These are phyloP conservation scores for Corchorus olitorius DNA, from an alignment of 345 rosid genomes.

Conservation along the genomic window DNA sequence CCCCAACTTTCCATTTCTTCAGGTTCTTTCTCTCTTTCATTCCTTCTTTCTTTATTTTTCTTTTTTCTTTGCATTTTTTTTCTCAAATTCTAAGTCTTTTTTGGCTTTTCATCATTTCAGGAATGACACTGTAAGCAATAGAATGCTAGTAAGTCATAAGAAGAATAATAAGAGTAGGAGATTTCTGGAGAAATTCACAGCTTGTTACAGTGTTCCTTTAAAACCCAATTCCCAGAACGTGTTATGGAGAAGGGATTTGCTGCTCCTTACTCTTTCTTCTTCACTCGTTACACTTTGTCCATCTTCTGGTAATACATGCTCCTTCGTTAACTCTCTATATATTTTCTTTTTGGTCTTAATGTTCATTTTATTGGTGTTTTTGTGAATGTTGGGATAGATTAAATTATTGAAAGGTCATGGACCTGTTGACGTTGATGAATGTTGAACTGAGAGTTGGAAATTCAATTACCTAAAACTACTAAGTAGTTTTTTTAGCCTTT, in stretches of 20 bases:
- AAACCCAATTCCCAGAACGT: conserved; percentile 36
- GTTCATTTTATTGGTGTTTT: background rate
- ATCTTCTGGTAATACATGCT: conserved; percentile 40
- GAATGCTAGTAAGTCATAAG: conserved; percentile 36
- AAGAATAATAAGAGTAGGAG: conserved; percentile 28
- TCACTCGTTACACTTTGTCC: conserved; percentile 52
- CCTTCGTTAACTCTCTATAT: background rate
- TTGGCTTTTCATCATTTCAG: conserved; percentile 23
- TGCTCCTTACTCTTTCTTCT: conserved; percentile 65
- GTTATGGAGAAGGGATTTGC: conserved; percentile 66
- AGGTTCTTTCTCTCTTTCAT: conserved; percentile 30
- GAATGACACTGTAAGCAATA: conserved; percentile 29
- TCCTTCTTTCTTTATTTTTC: background rate
- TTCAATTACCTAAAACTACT: background rate
- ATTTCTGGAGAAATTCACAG: conserved; percentile 30
- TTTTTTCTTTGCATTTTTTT: background rate
- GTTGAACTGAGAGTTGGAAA: background rate
- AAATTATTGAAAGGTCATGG: background rate
- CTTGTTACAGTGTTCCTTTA: conserved; percentile 38
- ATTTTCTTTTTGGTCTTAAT: background rate
- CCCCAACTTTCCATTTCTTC: conserved; percentile 31
- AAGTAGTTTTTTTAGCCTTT: background rate
- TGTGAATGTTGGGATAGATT: background rate
- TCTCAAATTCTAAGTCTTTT: background rate
- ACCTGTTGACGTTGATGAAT: background rate